phyloP scores from a whole-genome alignment of 768 basidiomycete genomes.

The Amanita exitialis region DNA sequence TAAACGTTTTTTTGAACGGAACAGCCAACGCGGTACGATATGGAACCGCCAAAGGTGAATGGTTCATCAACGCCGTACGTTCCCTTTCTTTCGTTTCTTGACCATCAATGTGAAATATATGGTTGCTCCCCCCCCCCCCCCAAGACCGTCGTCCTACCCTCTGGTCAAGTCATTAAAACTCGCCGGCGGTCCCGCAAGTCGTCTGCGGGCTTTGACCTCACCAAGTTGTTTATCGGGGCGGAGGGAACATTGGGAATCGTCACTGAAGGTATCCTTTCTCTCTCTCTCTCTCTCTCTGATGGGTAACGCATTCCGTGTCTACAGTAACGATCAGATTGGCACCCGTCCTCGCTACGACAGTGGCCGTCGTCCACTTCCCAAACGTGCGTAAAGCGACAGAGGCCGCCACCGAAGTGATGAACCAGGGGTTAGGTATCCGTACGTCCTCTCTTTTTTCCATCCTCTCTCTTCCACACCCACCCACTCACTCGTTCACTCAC shows the following conservation, averaged over 20 bases:
- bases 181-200: constrained; percentile 71
- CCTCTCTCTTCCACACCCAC: neutral
- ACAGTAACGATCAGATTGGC: constrained; percentile 73
- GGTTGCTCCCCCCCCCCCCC: constrained; percentile 23
- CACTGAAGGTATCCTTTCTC: constrained; percentile 52
- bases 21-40: constrained; percentile 75
- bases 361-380: constrained; percentile 77
- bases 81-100: neutral
- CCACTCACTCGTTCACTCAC: no score
- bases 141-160: constrained; percentile 83
- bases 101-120: no score
- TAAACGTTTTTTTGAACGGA: neutral
- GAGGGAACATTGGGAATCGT: constrained; percentile 77
- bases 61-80: constrained; percentile 75
- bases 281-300: neutral
- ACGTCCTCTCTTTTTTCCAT: constrained; percentile 16
- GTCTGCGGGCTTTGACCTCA: constrained; percentile 79
- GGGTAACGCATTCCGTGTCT: neutral
- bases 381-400: constrained; percentile 64
- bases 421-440: constrained; percentile 72
- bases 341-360: constrained; percentile 72
- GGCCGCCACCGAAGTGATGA: constrained; percentile 64
- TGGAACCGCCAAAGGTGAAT: constrained; percentile 83
- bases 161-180: constrained; percentile 87
- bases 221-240: constrained; percentile 82